Percentiles rank a stretch among this genome's conserved stretches.
phyloP scores from a whole-genome alignment of 164 flowering plant genomes.

The Chloranthus sessilifolius region DNA sequence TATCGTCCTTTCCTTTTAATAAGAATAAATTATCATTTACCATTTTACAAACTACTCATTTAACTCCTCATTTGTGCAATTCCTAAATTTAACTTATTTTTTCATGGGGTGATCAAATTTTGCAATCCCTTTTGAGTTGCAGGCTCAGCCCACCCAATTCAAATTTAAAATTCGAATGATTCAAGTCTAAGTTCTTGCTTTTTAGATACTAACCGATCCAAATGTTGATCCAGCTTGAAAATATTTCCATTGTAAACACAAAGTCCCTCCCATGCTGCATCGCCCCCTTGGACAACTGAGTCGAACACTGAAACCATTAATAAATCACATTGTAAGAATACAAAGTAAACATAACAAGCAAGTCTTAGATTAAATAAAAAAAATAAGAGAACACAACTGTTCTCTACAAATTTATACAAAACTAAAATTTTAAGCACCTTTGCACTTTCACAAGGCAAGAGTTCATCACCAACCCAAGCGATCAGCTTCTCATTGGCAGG shows the following conservation, averaged over 20 bases:
- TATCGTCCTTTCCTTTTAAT: too few relatives aligned
- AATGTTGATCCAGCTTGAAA: conserved; percentile 89
- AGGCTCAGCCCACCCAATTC: too few relatives aligned
- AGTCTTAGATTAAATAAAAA: too few relatives aligned
- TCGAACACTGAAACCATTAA: conserved; percentile 88
- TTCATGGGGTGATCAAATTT: too few relatives aligned
- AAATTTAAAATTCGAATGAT: too few relatives aligned
- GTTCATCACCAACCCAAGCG: conserved; percentile 85
- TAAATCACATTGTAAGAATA: neutral
- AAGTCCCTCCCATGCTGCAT: conserved; percentile 98
- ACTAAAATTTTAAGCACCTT: conserved; percentile 52
- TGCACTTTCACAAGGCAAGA: conserved; percentile 86
- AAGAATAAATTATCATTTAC: too few relatives aligned
- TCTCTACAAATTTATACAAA: neutral
- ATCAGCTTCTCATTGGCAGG: conserved; percentile 84
- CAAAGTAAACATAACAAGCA: neutral
- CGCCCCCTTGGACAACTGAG: conserved; percentile 99
- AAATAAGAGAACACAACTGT: too few relatives aligned
- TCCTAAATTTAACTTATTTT: too few relatives aligned
- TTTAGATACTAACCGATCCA: conserved; percentile 88
- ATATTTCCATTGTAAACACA: conserved; percentile 73
- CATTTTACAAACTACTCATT: too few relatives aligned
- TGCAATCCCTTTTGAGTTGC: too few relatives aligned
- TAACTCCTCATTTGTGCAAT: too few relatives aligned
- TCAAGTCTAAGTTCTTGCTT: too few relatives aligned